Evolutionary conservation across 2,329 filamentous ascomycete species (phyloP).

Genomic region (Colletotrichum falcatum): DNA sequence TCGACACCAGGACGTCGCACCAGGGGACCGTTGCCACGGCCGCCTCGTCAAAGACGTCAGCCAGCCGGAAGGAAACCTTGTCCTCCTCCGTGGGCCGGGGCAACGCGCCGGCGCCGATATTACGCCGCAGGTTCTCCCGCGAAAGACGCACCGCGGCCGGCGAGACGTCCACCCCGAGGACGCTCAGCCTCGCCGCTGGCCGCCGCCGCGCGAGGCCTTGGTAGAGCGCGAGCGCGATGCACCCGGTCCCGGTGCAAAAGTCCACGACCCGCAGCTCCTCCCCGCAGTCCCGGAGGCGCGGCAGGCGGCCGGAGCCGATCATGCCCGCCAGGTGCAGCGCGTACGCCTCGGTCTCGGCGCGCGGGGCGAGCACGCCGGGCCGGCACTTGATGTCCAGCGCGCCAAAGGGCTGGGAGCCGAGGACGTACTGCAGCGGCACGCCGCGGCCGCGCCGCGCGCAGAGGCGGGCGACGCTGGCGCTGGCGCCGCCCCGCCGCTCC

Average conservation of each 20-base stretch:
- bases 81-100: constrained; percentile 39
- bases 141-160: constrained; percentile 73
- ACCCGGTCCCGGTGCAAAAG: constrained; percentile 91
- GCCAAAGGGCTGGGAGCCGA: constrained; percentile 91
- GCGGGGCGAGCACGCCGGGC: constrained; percentile 86
- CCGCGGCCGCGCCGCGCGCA: constrained; percentile 68
- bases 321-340: constrained; percentile 64
- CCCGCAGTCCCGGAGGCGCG: constrained; percentile 22
- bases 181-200: constrained; percentile 56
- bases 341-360: constrained; percentile 81
- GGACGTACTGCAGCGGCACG: constrained; percentile 87
- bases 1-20: constrained; percentile 81
- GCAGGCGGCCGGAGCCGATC: constrained; percentile 48
- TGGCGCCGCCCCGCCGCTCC: background rate
- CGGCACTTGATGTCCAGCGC: constrained; percentile 81
- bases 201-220: constrained; percentile 63
- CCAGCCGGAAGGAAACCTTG: constrained; percentile 58
- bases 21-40: constrained; percentile 48
- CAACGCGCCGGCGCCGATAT: constrained; percentile 50
- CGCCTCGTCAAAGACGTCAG: constrained; percentile 61
- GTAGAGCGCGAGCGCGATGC: constrained; percentile 84
- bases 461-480: constrained; percentile 48
- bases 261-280: constrained; percentile 75
- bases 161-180: constrained; percentile 83
- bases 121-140: constrained; percentile 69